Base-by-base conservation (phyloP, 306 rosid genomes). In the Cicer bijugum region DNA sequence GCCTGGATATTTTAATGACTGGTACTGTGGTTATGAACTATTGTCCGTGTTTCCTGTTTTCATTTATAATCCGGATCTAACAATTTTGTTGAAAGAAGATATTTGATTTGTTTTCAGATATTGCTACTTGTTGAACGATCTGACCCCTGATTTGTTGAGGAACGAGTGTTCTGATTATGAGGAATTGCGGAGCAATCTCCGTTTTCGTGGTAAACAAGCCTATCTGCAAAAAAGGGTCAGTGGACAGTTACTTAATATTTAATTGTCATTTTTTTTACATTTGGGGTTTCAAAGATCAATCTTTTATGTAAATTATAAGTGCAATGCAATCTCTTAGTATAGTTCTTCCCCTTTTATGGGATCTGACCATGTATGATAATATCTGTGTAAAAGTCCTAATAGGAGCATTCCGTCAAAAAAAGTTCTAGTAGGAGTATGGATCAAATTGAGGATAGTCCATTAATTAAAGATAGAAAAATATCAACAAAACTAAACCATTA, bases 101-200 rank as follows among this genome's bases (percentile, higher is more conserved):
- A 23, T 79, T 68, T 35, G 56, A n/a, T 48, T 76, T 76, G 62
- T 46, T 74, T 71, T 71, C 80, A 94, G 99, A 86, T 91, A 94
- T 78, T 91, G 97, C 89, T 88, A 89, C 89, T 77, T 94, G 64
- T 81, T 91, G 96, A 89, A 81, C 71, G 96, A 94, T 84, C 83
- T 94, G 88, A 87, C 90, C 20, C 88, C 91, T 20, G 97, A 94
- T 74, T 84, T 91, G 82, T 82, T 94, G 75, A 76, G 69, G 85
- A 86, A 79, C 52, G 75, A 86, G 44, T 84, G 90, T 82, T 82
- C 96, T 16, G 85, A 85, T 57, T 94, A 89, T 14, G 90, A 76
- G 74, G 88, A 83, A 72, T 83, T 94, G 84, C 88, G 53, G 79
- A 83, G 78, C 72, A 91, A 89, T 77, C 96, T 94, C 52, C 91